Base-by-base conservation (phyloP, 139 green algal genomes). In the Edaphochlamys debaryana region DNA sequence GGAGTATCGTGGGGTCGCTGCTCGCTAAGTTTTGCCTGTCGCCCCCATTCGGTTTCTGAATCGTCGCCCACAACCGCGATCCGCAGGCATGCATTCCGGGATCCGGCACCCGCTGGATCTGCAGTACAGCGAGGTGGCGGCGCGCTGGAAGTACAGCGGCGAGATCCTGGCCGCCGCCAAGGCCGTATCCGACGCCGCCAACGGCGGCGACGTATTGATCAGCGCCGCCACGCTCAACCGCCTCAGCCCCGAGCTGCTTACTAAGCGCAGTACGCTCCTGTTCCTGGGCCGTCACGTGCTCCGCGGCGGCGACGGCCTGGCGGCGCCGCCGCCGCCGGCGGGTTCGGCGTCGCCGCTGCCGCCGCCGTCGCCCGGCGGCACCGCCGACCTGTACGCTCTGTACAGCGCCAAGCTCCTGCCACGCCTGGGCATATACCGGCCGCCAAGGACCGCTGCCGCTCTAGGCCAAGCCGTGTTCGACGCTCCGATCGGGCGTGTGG, bases 71-170 rank as follows among this genome's bases (percentile, higher is more conserved):
- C n/a, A n/a, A n/a, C n/a, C n/a, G n/a, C n/a, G n/a, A n/a, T n/a
- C n/a, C n/a, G n/a, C 72, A 80, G 77, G 77, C 42, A 75, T 83
- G 77, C 77, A 83, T 45, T 58, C 77, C 0, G 77, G 77, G 25
- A 17, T 83, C 42, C 64, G 64, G 20, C 45, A 67, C 34, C 0
- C 36, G 6, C 63, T 32, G 25, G 77, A 83, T 27, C 64, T 83
- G 45, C 23, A 41, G 63, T 83, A 83, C 77, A 75, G 63, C 42
- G 77, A 83, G 11, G 77, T 83, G 19, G 77, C 77, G 42, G 67
- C 41, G 32, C 63, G 77, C 5, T 83, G 77, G 77, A 83, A 83
- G 66, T 83, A 83, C 63, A 75, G 54, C 38, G 77, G 77, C 63
- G 64, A 74, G 45, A 32, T 83, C 20, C 45, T 83, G 45, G 63